phyloP scores from a whole-genome alignment of 768 basidiomycete genomes.

The Lactarius indigo region DNA sequence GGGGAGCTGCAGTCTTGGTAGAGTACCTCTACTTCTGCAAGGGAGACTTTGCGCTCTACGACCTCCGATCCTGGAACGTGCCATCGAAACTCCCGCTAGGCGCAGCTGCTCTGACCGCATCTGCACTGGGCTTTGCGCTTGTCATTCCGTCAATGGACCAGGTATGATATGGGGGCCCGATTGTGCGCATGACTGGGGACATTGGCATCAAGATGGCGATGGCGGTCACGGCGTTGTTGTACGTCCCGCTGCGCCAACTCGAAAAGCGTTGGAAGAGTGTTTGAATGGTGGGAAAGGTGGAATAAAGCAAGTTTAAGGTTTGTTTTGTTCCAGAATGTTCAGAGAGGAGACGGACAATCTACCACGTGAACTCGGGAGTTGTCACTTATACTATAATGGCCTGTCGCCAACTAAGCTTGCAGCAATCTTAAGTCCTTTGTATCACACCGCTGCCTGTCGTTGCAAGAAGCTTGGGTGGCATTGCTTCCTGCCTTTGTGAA shows the following conservation, averaged over 20 bases:
- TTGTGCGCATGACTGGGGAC: conserved; percentile 62
- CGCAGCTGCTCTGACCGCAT: conserved; percentile 53
- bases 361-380: too few relatives aligned
- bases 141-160: conserved; percentile 68
- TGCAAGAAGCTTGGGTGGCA: too few relatives aligned
- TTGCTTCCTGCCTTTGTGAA: too few relatives aligned
- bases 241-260: conserved; percentile 48
- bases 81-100: conserved; percentile 56
- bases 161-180: conserved; percentile 66
- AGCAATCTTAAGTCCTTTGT: too few relatives aligned
- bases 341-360: not conserved
- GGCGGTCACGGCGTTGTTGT: conserved; percentile 43
- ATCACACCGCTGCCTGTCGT: too few relatives aligned
- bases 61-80: conserved; percentile 51
- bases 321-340: not conserved
- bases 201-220: conserved; percentile 68
- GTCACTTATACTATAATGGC: too few relatives aligned
- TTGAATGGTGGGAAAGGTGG: not conserved
- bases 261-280: conserved; percentile 27
- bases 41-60: conserved; percentile 47
- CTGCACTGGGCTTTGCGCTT: conserved; percentile 49
- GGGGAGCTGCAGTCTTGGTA: conserved; percentile 53
- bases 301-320: not conserved
- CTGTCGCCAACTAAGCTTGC: too few relatives aligned
- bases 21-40: conserved; percentile 68